Evolutionary conservation across 305 asterid species (phyloP).

Genomic region (Stenogyne calaminthoides): DNA sequence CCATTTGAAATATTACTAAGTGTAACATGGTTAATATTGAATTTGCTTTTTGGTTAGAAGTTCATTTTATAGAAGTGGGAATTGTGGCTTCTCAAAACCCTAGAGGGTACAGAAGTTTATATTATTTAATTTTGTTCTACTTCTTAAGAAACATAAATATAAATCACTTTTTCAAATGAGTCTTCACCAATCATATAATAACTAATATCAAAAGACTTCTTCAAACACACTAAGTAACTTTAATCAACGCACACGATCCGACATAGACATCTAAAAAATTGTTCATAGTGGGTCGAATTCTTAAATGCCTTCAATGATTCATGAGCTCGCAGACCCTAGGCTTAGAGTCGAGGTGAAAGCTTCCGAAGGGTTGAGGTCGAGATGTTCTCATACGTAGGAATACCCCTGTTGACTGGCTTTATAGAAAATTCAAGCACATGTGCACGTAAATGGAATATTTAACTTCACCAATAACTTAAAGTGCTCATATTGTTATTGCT

Average conservation of each 20-base stretch:
- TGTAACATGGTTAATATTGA: background rate
- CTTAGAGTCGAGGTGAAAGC: background rate
- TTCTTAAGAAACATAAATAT: background rate
- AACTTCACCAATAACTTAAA: background rate
- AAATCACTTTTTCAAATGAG: background rate
- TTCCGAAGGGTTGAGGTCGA: background rate
- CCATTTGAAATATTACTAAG: background rate
- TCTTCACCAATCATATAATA: background rate
- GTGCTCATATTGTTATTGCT: background rate
- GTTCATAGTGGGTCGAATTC: background rate
- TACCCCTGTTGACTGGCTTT: background rate
- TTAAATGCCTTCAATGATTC: background rate
- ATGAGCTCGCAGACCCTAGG: background rate
- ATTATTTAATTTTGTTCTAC: background rate
- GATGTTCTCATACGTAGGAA: background rate
- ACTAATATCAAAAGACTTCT: background rate
- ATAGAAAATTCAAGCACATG: background rate
- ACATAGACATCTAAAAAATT: background rate
- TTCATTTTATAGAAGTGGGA: background rate
- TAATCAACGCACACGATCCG: background rate
- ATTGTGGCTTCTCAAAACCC: slow-evolving; percentile 1
- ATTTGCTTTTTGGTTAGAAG: background rate
- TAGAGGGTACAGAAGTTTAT: background rate
- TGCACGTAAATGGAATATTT: background rate
- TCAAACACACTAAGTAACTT: background rate